A percentile compares a stretch with the other conserved stretches of the same genome.
These are phyloP conservation scores for Cerrena zonata DNA, from an alignment of 1,284 basidiomycete genomes.

Conservation along the genomic window DNA sequence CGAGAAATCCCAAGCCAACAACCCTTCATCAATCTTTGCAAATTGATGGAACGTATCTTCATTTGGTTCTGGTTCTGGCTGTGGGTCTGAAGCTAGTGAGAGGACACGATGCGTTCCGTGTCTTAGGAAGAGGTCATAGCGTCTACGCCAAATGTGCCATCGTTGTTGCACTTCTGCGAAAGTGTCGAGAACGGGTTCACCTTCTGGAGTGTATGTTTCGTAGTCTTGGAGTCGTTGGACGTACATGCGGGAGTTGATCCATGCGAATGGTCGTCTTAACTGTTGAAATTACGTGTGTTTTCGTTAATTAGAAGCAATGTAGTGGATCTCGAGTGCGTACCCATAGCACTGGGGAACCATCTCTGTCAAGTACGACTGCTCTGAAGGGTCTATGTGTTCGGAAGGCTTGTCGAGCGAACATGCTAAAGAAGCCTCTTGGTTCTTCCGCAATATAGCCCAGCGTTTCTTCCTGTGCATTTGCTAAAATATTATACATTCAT, in stretches of 20 bases:
- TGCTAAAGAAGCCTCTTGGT: conserved; percentile 57
- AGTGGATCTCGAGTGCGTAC: no score
- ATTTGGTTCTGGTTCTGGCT: conserved; percentile 37
- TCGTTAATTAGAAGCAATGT: no score
- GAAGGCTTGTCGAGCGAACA: conserved; percentile 69
- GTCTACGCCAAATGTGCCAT: conserved; percentile 80
- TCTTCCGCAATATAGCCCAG: conserved; percentile 67
- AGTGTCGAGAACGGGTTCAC: conserved; percentile 49
- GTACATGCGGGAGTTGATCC: conserved; percentile 83
- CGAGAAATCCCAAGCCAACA: conserved; percentile 77
- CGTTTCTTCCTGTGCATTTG: conserved; percentile 45
- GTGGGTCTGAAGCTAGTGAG: conserved; percentile 39
- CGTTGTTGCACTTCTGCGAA: conserved; percentile 83
- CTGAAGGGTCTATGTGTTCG: conserved; percentile 80
- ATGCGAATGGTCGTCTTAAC: conserved; percentile 77
- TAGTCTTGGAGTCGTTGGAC: conserved; percentile 57
- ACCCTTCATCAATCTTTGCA: conserved; percentile 67
- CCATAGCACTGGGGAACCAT: conserved; percentile 74
- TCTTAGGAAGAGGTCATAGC: conserved; percentile 77
- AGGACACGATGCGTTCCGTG: conserved; percentile 40
- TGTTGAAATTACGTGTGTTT: no score
- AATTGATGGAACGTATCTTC: conserved; percentile 60
- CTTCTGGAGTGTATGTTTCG: conserved; percentile 34
- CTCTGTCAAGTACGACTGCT: conserved; percentile 70
- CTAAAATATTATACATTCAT: no score